Conservation (phyloP, 257 asterid genomes). For the Nicotiana otophora region DNA sequence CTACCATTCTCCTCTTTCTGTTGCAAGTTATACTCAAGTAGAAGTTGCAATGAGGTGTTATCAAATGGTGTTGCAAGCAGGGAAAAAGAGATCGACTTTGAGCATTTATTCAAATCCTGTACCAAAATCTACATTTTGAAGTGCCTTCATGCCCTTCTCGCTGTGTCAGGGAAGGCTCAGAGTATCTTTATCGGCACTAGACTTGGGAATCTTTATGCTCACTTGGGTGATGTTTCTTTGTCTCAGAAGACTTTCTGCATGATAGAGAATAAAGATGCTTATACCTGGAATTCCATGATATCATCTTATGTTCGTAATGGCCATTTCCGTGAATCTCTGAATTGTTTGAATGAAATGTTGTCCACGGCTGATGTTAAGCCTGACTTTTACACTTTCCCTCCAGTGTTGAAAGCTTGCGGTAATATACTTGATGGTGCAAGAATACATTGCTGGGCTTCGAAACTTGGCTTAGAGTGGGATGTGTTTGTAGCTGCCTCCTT, state of each 20-base stretch:
- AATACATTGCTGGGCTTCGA: conserved; percentile 65
- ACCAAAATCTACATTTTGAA: conserved; percentile 32
- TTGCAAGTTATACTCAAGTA: conserved; percentile 17
- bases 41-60: conserved; percentile 24
- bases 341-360: conserved; percentile 54
- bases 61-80: conserved; percentile 20
- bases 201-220: conserved; percentile 63
- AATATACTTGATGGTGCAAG: conserved; percentile 47
- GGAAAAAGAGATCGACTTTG: conserved; percentile 38
- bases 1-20: conserved; percentile 6
- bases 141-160: conserved; percentile 62
- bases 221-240: conserved; percentile 50
- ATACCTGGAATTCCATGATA: conserved; percentile 75
- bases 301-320: conserved; percentile 62
- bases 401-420: conserved; percentile 63
- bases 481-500: conserved; percentile 77
- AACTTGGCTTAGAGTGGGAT: conserved; percentile 72
- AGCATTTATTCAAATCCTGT: conserved; percentile 51
- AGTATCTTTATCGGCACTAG: conserved; percentile 42
- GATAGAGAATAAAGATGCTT: conserved; percentile 50
- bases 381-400: conserved; percentile 71
- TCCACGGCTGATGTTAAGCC: conserved; percentile 53
- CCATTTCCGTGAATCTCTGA: conserved; percentile 44
- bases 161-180: conserved; percentile 60
- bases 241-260: conserved; percentile 44